Base-by-base conservation (phyloP, 768 basidiomycete species). In the Auricularia auricula-judae region DNA sequence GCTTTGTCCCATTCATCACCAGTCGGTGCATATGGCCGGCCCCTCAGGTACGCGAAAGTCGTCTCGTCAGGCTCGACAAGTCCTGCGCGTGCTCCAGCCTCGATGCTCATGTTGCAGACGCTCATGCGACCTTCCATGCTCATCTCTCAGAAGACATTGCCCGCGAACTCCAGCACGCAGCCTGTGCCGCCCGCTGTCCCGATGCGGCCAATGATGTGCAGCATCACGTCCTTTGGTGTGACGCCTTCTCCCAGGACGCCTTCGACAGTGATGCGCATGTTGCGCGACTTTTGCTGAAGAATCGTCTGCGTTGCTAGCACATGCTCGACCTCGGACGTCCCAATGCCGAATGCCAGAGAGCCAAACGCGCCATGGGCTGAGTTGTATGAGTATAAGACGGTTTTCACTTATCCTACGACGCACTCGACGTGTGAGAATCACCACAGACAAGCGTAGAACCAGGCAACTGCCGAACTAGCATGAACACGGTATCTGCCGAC, bases 81-180 rank as follows among this genome's bases (percentile, higher is more conserved):
- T 62, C 92, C 92, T 10, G 93, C 93, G 70, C 93, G 84, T 69
- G 93, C 93, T 70, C 93, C 93, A 64, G 87, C 93, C 74, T 95
- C 93, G 71, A 95, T 94, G 65, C 91, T 93, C 93, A 95, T 94
- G 77, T 95, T 95, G 77, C 92, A 93, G 66, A 86, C 86, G 70
- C 87, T 89, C 89, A 89, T 92, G 61, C 92, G 85, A 47, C 89
- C 91, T 74, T 95, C 93, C 89, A 94, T 92, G 70, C 86, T 87
- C 71, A 93, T 86, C 23, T 79, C 81, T 65, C 89, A 86, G 76
- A 93, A 89, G 63, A 91, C 88, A 5, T 87, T 89, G n/a, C 93
- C 93, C 64, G 90, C 85, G 71, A 89, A 95, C 75, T 95, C 93
- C 72, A 95, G 93, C 65, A 93, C 91, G 68, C 81, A 83, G n/a